These are phyloP conservation scores for Yarrowia divulgata DNA, from an alignment of 805 yeast genomes.

Conservation along the genomic window DNA sequence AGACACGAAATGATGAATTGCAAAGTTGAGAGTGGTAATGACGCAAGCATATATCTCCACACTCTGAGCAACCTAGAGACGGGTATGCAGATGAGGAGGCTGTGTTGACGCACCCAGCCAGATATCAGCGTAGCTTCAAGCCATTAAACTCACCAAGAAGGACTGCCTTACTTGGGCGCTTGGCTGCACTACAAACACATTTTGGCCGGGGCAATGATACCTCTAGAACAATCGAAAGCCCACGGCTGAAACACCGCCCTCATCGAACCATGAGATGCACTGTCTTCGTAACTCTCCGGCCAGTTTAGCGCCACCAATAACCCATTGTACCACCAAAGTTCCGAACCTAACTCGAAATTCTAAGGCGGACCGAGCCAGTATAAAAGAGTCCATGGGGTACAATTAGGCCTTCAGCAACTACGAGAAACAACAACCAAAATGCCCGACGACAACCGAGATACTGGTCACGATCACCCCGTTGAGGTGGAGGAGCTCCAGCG, in stretches of 20 bases:
- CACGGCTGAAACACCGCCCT: background rate
- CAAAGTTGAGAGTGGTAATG: too few species aligned
- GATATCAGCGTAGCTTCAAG: slow-evolving; percentile 9
- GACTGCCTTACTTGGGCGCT: background rate
- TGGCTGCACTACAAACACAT: too few species aligned
- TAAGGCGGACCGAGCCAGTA: slow-evolving; percentile 12
- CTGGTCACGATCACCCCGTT: slow-evolving; percentile 4
- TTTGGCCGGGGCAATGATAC: too few species aligned
- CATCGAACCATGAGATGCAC: background rate
- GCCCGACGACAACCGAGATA: slow-evolving; percentile 3
- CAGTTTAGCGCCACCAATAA: background rate
- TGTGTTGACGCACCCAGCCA: background rate
- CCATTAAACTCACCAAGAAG: background rate
- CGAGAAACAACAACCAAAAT: background rate
- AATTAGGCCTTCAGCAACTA: background rate
- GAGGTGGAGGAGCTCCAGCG: slow-evolving; percentile 19
- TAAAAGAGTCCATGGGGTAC: background rate
- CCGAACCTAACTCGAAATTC: slow-evolving; percentile 4
- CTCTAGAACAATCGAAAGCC: too few species aligned
- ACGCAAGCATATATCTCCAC: background rate
- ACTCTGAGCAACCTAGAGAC: background rate
- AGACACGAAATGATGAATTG: background rate
- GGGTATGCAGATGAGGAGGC: slow-evolving; percentile 3
- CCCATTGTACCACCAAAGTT: background rate
- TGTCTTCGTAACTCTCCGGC: background rate